phyloP scores from a whole-genome alignment of 148 eudicot genomes.

The Tetragonia tetragonoides region DNA sequence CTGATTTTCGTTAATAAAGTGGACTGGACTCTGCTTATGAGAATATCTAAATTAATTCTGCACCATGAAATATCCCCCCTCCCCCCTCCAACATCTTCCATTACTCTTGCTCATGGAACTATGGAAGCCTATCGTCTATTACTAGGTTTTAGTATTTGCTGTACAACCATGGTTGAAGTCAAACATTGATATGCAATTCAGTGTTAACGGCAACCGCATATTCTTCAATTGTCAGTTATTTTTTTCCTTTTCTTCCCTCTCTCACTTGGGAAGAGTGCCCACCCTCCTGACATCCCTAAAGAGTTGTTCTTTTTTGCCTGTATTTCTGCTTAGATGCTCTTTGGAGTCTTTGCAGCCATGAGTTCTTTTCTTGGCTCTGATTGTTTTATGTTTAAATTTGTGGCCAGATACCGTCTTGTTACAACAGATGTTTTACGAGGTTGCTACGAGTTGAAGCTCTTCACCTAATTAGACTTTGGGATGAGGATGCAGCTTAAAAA shows the following conservation, averaged over 20 bases:
- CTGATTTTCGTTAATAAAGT: background rate
- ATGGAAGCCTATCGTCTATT: no score
- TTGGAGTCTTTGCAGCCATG: background rate
- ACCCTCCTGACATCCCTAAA: background rate
- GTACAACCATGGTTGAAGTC: background rate
- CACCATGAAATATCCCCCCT: no score
- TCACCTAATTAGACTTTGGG: no score
- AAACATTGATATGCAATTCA: no score
- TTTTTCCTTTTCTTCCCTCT: no score
- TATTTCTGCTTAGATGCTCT: background rate
- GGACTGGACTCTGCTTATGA: background rate
- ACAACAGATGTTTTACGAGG: background rate
- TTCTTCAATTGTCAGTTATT: no score
- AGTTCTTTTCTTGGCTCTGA: conserved; percentile 2
- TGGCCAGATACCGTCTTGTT: background rate
- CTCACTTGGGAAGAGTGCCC: background rate
- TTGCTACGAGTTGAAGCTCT: background rate
- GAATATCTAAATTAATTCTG: no score
- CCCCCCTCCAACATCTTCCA: no score
- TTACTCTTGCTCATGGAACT: no score
- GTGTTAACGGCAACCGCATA: no score
- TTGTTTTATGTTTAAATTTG: conserved; percentile 2
- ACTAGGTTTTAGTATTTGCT: background rate
- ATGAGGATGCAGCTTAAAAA: background rate
- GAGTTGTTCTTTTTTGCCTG: background rate